Percentiles rank a stretch among this genome's conserved stretches.
Evolutionary conservation across 352 stramenopile genomes (phyloP).

Genomic region (Phytophthora agathidicida): DNA sequence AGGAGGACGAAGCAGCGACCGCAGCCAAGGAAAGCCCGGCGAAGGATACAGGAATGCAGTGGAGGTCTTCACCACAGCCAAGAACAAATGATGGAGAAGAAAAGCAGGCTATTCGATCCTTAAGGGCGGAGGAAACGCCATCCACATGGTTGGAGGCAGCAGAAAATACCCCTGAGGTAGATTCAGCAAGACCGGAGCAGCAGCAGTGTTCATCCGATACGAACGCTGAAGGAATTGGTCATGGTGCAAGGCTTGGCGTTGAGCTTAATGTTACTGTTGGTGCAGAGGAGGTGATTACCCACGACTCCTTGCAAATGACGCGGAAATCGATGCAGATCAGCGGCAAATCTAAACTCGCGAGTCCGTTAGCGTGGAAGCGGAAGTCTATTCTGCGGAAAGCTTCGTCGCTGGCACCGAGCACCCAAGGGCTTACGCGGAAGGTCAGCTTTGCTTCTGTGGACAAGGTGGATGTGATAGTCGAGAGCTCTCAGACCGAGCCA

Average conservation of each 20-base stretch:
- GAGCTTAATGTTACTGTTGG: neutral
- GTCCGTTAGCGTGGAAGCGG: conserved; percentile 27
- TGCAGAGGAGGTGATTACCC: neutral
- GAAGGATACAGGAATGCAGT: neutral
- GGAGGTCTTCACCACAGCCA: neutral
- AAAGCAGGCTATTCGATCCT: neutral
- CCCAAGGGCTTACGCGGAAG: conserved; percentile 10
- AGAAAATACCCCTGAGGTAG: neutral
- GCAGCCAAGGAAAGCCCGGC: neutral
- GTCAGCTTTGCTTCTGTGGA: conserved; percentile 40
- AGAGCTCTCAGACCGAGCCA: conserved; percentile 29
- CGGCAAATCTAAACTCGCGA: conserved; percentile 19
- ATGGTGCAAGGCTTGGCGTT: neutral
- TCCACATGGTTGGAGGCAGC: neutral
- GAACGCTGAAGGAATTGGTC: neutral
- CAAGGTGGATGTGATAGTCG: conserved; percentile 31
- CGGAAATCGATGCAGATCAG: conserved; percentile 32
- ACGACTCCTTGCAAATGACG: conserved; percentile 11
- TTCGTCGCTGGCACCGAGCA: conserved; percentile 29
- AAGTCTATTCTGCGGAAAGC: conserved; percentile 44
- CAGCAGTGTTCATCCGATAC: neutral
- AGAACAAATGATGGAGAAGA: neutral
- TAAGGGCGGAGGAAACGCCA: neutral
- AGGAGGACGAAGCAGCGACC: neutral
- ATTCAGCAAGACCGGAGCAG: neutral